Evolutionary conservation across 2,329 filamentous ascomycete species (phyloP).

Genomic region (Colletotrichum magnum): DNA sequence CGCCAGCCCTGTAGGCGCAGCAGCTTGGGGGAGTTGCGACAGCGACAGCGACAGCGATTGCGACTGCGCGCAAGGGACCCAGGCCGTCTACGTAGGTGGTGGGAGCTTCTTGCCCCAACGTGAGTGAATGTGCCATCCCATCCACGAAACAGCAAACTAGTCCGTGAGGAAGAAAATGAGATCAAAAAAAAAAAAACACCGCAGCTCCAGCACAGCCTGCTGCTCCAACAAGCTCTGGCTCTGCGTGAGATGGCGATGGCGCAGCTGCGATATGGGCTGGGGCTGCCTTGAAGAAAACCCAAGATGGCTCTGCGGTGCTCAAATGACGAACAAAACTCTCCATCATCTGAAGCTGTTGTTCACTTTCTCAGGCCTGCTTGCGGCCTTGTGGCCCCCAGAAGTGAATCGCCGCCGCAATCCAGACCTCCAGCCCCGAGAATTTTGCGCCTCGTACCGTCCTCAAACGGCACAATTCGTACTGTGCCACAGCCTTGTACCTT

Average conservation of each 20-base stretch:
- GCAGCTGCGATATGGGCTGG: neutral
- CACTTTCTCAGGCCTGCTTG: neutral
- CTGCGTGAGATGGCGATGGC: neutral
- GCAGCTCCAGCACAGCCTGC: neutral
- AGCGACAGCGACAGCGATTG: neutral
- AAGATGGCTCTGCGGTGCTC: neutral
- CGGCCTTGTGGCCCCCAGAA: neutral
- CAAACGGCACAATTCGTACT: constrained; percentile 14
- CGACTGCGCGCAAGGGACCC: constrained; percentile 21
- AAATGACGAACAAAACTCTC: no score
- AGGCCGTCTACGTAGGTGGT: constrained; percentile 13
- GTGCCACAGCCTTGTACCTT: constrained; percentile 19
- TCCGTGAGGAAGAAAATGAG: neutral
- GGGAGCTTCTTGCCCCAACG: constrained; percentile 23
- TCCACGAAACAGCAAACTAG: constrained; percentile 13
- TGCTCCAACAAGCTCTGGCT: no score
- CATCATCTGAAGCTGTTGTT: no score
- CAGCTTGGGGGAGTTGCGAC: neutral
- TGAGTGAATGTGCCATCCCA: constrained; percentile 37
- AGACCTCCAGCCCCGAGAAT: neutral
- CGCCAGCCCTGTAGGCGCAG: no score
- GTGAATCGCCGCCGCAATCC: constrained; percentile 18
- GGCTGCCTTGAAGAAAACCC: no score
- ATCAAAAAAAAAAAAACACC: neutral
- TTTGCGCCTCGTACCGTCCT: neutral